Conservation (phyloP, 148 eudicot genomes). For the Limonium bicolor region DNA sequence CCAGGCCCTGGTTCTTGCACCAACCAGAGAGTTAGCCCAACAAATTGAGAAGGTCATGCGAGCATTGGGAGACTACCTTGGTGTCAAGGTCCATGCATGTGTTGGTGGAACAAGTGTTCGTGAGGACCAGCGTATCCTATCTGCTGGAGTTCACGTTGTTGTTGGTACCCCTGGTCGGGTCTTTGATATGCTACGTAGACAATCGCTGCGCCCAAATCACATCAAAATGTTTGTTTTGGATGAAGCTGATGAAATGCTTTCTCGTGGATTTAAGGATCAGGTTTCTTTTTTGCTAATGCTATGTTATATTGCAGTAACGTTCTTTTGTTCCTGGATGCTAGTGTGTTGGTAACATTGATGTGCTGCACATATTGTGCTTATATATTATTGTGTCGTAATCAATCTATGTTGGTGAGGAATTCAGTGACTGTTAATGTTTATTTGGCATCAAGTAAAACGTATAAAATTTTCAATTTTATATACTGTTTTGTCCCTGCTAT, state of each 20-base stretch:
- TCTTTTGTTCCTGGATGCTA: too few species aligned
- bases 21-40: conserved; percentile 34
- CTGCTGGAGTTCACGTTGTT: conserved; percentile 35
- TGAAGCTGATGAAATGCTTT: conserved; percentile 43
- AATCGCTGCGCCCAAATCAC: conserved; percentile 18
- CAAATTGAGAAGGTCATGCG: conserved; percentile 41
- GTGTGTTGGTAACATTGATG: too few species aligned
- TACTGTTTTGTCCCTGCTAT: too few species aligned
- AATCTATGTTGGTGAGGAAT: too few species aligned
- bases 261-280: conserved; percentile 42
- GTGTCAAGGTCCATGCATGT: conserved; percentile 38
- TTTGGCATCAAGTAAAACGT: too few species aligned
- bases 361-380: too few species aligned
- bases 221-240: conserved; percentile 37
- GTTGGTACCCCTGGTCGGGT: conserved; percentile 44
- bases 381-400: too few species aligned
- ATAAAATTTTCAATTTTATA: too few species aligned
- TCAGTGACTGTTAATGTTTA: too few species aligned
- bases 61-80: conserved; percentile 34
- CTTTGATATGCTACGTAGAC: conserved; percentile 30
- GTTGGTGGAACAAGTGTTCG: conserved; percentile 34
- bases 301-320: too few species aligned
- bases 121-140: conserved; percentile 32
- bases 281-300: conserved; percentile 2
- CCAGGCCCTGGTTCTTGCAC: conserved; percentile 35